Evolutionary conservation across 2,329 filamentous ascomycete genomes (phyloP), one percentile per base, ranked within the genome.

Genomic region (Fusarium sp.): DNA sequence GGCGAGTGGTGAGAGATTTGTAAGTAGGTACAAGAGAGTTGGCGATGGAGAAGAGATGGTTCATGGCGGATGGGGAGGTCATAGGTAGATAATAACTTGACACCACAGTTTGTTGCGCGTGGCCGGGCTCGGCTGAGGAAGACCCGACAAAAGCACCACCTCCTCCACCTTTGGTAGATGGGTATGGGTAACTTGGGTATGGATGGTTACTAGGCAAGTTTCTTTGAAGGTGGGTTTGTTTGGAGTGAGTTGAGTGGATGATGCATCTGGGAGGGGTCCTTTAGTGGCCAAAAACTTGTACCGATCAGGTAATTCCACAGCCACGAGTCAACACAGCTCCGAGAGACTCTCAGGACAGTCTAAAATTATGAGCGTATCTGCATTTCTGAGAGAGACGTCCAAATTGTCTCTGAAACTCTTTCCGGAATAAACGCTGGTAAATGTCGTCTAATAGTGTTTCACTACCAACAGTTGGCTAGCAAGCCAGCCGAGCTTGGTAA

Each of bases 401-500:
- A 40, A 29, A 40, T 61, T 60, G 35, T 51, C 31, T 41, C 40
- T 55, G 49, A 56, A 46, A 59, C 65, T 47, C 36, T 53, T 69
- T 69, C 66, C 66, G 43, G 66, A 66, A 53, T 23, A 69, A 46
- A 58, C 48, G 53, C 36, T 49, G 39, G 29, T 43, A 33, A 48
- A 52, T 52, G 36, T 18, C 45, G 53, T 39, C 58, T 66, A 48
- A 49, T 41, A 42, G 46, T 69, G 66, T 63, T 61, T 69, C 66
- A 50, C 50, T 42, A 33, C 29, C 37, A 35, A 50, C 45, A 47
- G 27, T 41, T 49, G 50, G 31, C 33, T 27, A 40, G 33, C 49
- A 69, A 69, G 49, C 66, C 66, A 69, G 66, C 66, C 66, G 49
- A 69, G 66, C 51, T 67, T 54, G 61, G 52, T 50, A 41, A 69